phyloP scores from a whole-genome alignment of 169 alveolate genomes.

The Eimeria falciformis region DNA sequence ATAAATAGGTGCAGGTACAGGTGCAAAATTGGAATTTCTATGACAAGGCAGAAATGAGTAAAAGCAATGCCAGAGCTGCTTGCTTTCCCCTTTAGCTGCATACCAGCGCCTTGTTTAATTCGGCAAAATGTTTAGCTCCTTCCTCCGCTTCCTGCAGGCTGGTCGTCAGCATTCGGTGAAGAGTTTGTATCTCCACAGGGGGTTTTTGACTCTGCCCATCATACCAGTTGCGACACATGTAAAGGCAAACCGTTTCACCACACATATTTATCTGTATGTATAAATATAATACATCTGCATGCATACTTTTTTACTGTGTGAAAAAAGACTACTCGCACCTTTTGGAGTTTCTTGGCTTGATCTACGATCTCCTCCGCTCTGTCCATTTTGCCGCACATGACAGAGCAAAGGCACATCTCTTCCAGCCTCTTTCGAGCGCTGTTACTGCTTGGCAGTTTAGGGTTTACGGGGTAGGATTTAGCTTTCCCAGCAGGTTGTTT shows the following conservation, averaged over 20 bases:
- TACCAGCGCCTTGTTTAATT: conserved; percentile 21
- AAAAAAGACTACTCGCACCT: conserved; percentile 22
- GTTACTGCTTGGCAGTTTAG: background rate
- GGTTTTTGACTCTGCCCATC: conserved; percentile 59
- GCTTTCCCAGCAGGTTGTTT: background rate
- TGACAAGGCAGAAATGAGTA: no score
- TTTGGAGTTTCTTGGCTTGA: conserved; percentile 45
- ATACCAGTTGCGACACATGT: no score
- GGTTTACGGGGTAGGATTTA: no score
- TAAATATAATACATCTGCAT: background rate
- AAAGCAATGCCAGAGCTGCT: background rate
- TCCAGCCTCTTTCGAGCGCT: background rate
- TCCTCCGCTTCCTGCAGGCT: conserved; percentile 62
- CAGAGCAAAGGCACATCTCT: background rate
- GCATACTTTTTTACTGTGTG: background rate
- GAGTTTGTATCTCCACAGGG: conserved; percentile 53
- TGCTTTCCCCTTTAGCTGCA: background rate
- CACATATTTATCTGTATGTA: no score
- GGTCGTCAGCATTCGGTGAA: conserved; percentile 59
- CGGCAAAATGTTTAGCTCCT: conserved; percentile 55
- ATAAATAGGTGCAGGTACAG: no score
- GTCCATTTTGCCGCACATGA: background rate
- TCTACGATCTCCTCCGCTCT: conserved; percentile 58
- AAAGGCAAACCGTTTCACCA: no score
- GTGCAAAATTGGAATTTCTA: no score